phyloP scores from a whole-genome alignment of 805 yeast genomes.

The Saccharomycopsis oosterbeekiorum region DNA sequence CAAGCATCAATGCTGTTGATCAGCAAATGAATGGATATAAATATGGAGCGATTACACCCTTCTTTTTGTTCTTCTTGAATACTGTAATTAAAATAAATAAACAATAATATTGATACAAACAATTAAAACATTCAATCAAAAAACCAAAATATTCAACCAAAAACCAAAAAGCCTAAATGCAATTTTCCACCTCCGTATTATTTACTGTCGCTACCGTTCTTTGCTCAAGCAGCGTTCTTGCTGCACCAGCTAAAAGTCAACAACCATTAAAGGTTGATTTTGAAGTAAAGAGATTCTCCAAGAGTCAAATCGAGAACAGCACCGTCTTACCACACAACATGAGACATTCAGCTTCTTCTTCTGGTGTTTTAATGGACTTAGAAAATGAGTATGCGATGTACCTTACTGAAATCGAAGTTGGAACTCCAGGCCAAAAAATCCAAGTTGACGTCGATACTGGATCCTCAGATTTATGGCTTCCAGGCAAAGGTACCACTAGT shows the following conservation, averaged over 20 bases:
- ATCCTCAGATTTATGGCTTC: constrained; percentile 27
- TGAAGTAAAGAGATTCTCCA: constrained; percentile 6
- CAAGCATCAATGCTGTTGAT: too few relatives aligned
- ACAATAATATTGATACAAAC: not conserved
- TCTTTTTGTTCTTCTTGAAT: too few relatives aligned
- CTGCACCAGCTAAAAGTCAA: constrained; percentile 7
- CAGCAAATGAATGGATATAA: too few relatives aligned
- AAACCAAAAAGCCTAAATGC: constrained; percentile 4
- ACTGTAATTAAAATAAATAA: too few relatives aligned
- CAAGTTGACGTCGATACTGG: constrained; percentile 26
- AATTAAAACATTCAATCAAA: not conserved
- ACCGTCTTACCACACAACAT: not conserved
- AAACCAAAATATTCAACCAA: too few relatives aligned
- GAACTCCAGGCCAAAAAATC: constrained; percentile 22
- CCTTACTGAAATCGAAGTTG: constrained; percentile 24
- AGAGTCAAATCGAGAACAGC: not conserved
- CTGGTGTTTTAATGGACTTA: constrained; percentile 9
- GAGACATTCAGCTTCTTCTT: constrained; percentile 1
- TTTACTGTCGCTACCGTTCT: constrained; percentile 3
- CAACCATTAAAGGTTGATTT: constrained; percentile 12
- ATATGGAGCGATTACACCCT: too few relatives aligned
- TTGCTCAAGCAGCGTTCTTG: constrained; percentile 3
- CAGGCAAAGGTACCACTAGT: constrained; percentile 9
- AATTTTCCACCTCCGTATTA: constrained; percentile 9
- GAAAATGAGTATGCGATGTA: constrained; percentile 15